phyloP scores from a whole-genome alignment of 805 yeast species.

The Lachancea fermentati region DNA sequence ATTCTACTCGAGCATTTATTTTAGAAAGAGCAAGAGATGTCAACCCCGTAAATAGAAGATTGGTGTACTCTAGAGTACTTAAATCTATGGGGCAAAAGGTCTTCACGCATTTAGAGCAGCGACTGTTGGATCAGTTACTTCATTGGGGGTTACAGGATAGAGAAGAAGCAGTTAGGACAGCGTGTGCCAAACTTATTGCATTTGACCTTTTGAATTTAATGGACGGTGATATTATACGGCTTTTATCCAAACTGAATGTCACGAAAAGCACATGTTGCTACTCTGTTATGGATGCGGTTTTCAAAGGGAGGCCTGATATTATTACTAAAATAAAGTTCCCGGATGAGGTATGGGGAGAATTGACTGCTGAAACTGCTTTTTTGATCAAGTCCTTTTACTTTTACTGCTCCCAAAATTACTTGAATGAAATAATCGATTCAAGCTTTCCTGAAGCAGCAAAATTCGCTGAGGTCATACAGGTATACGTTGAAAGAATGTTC shows the following conservation, averaged over 20 bases:
- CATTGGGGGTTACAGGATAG: slow-evolving; percentile 87
- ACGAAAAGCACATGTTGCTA: slow-evolving; percentile 63
- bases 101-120: slow-evolving; percentile 28
- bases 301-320: slow-evolving; percentile 58
- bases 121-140: slow-evolving; percentile 59
- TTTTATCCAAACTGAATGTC: slow-evolving; percentile 68
- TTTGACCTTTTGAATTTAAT: slow-evolving; percentile 65
- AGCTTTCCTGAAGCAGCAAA: slow-evolving; percentile 76
- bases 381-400: slow-evolving; percentile 61
- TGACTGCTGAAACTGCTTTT: slow-evolving; percentile 73
- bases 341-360: slow-evolving; percentile 59
- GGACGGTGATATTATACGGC: slow-evolving; percentile 63
- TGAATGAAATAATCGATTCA: slow-evolving; percentile 52
- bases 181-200: slow-evolving; percentile 67
- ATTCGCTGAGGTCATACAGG: slow-evolving; percentile 53
- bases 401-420: slow-evolving; percentile 51
- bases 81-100: slow-evolving; percentile 63
- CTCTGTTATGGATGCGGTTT: slow-evolving; percentile 56
- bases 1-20: slow-evolving; percentile 48
- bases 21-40: slow-evolving; percentile 81
- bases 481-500: slow-evolving; percentile 48
- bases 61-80: slow-evolving; percentile 62
- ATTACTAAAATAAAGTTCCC: slow-evolving; percentile 53
- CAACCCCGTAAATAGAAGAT: slow-evolving; percentile 63
- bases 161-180: slow-evolving; percentile 63